These are phyloP conservation scores for Strobilomyces dryophilus DNA, from an alignment of 768 basidiomycete species.

Conservation along the genomic window DNA sequence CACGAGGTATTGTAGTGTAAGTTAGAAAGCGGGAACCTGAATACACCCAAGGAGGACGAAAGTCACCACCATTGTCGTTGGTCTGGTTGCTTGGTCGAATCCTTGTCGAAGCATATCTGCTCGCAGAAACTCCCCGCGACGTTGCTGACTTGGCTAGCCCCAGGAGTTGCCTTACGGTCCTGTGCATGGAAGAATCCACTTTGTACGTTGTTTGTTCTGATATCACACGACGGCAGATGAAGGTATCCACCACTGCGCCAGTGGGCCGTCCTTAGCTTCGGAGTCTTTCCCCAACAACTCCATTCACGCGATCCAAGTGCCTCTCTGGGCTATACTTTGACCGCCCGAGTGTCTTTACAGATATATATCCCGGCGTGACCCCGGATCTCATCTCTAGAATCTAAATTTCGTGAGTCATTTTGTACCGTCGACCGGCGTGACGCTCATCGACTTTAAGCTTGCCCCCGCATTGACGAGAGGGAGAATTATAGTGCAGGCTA, in stretches of 20 bases:
- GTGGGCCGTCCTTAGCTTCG: not conserved
- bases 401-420: conserved; percentile 48
- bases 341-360: conserved; percentile 37
- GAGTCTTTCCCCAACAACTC: not conserved
- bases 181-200: conserved; percentile 5
- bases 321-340: conserved; percentile 29
- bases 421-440: conserved; percentile 38
- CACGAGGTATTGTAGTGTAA: conserved; percentile 55
- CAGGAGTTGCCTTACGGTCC: conserved; percentile 4
- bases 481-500: conserved; percentile 48
- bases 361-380: conserved; percentile 1
- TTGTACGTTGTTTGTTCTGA: conserved; percentile 1
- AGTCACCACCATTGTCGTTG: conserved; percentile 35
- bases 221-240: too few species aligned
- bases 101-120: conserved; percentile 15
- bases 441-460: conserved; percentile 47
- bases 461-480: conserved; percentile 40
- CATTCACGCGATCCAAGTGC: too few species aligned
- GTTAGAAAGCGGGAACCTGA: conserved; percentile 46
- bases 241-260: too few species aligned
- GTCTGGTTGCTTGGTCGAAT: conserved; percentile 5
- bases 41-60: conserved; percentile 62
- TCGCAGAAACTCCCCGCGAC: not conserved
- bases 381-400: not conserved
- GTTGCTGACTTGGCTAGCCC: conserved; percentile 3